Evolutionary conservation across 2,329 filamentous ascomycete species (phyloP), one percentile per base, ranked within the genome.

Genomic region (Penicillium sp.): DNA sequence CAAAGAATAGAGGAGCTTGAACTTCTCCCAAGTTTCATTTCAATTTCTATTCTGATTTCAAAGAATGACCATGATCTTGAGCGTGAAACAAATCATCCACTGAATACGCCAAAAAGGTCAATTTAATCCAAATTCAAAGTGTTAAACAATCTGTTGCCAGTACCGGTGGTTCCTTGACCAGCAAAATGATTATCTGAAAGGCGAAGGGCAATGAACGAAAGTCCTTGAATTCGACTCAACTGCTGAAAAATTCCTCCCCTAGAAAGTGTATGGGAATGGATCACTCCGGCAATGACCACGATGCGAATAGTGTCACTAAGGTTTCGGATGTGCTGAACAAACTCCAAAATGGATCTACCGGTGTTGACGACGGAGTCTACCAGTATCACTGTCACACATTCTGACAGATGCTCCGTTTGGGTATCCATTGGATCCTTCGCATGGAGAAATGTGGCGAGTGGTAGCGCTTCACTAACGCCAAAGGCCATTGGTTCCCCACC

Each of bases 291-390:
- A 29, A 86, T 75, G 0, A 86, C 73, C 1, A 86, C 73, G 46
- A 88, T 80, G n/a, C 70, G 73, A 37, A 83, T 68, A 4, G 57
- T 61, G 0, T 66, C 29, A 54, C 77, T 24, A 0, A 31, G 10
- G 82, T 54, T 59, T 6, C 80, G 78, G n/a, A 87, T 70, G 21
- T 73, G 77, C 26, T 74, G 31, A 16, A 84, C 70, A 61, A 84
- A 86, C 1, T 80, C 65, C 1, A 79, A 56, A 5, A 85, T 64
- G 0, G 80, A 78, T 50, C 76, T 77, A 5, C 85, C 84, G 29
- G 65, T 84, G 59, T 88, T 86, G n/a, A 87, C 70, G 1, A 87
- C 84, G 0, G 81, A 84, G 64, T 87, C 86, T 1, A 87, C 83
- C 3, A 88, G 67, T 1, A 88, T 61, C 1, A 86, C 64, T 0